Conservation (phyloP, 371 early-diverging fungal species). For the Capillidium rhysosporum region DNA sequence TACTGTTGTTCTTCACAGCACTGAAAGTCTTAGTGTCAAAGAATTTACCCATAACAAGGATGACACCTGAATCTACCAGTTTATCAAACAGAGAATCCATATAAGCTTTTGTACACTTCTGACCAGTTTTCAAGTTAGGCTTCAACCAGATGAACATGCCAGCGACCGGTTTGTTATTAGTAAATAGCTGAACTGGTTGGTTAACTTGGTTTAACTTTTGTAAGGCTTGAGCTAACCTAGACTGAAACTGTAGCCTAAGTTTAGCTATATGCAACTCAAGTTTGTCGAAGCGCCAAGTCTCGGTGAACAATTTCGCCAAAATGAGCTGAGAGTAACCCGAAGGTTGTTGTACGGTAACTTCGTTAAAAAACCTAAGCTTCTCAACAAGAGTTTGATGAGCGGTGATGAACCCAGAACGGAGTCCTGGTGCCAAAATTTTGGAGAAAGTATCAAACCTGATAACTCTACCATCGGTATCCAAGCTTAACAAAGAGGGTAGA, state of each 20-base stretch:
- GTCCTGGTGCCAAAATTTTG: constrained; percentile 57
- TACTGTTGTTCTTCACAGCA: too few species aligned
- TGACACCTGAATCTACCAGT: not conserved
- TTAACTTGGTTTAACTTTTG: too few species aligned
- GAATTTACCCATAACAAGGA: not conserved
- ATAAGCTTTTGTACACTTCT: not conserved
- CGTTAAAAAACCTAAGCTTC: constrained; percentile 45
- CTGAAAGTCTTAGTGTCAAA: not conserved
- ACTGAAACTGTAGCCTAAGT: constrained; percentile 34
- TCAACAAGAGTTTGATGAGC: constrained; percentile 45
- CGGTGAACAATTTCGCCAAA: constrained; percentile 28
- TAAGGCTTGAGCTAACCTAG: constrained; percentile 16
- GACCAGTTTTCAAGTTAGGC: not conserved
- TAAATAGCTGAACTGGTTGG: constrained; percentile 16
- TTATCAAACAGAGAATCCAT: not conserved
- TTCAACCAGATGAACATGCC: constrained; percentile 78
- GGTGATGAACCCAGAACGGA: constrained; percentile 54
- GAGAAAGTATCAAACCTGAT: constrained; percentile 65
- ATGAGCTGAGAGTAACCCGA: constrained; percentile 46
- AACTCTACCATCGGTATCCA: constrained; percentile 60
- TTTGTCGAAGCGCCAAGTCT: constrained; percentile 30
- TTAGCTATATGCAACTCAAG: constrained; percentile 36
- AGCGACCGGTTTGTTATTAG: constrained; percentile 35
- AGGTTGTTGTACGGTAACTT: constrained; percentile 50
- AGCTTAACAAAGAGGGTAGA: constrained; percentile 18